Percentiles rank a stretch among this genome's conserved stretches.
phyloP scores from a whole-genome alignment of 352 stramenopile genomes.

The Globisporangium mamillatum region DNA sequence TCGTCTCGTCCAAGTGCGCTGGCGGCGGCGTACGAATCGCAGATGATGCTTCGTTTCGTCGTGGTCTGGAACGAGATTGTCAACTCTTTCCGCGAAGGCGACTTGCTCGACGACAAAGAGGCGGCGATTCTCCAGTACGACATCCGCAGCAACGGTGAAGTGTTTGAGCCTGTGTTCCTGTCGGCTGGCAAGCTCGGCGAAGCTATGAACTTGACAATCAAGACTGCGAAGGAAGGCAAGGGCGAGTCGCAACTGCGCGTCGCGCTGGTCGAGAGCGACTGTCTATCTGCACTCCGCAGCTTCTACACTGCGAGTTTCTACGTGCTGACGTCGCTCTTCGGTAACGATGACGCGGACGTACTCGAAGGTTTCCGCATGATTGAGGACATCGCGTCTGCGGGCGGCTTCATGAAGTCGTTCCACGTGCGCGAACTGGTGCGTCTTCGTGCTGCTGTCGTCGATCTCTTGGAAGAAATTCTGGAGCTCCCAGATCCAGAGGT shows the following conservation, averaged over 20 bases:
- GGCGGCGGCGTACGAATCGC: slow-evolving; percentile 62
- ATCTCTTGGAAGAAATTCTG: slow-evolving; percentile 77
- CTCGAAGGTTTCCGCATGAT: slow-evolving; percentile 75
- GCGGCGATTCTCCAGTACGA: slow-evolving; percentile 79
- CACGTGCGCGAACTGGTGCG: slow-evolving; percentile 63
- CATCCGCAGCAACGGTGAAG: slow-evolving; percentile 81
- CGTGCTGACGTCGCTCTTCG: slow-evolving; percentile 66
- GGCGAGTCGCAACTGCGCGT: slow-evolving; percentile 78
- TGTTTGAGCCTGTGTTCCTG: slow-evolving; percentile 85
- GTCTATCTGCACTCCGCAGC: slow-evolving; percentile 72
- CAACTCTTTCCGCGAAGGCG: slow-evolving; percentile 73
- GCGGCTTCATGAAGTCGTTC: slow-evolving; percentile 78
- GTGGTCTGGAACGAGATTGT: slow-evolving; percentile 85
- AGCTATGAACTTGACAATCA: slow-evolving; percentile 63
- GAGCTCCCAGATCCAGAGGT: slow-evolving; percentile 78
- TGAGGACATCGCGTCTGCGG: slow-evolving; percentile 62
- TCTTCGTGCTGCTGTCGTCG: slow-evolving; percentile 58
- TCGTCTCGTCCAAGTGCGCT: slow-evolving; percentile 42
- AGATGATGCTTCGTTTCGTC: slow-evolving; percentile 82
- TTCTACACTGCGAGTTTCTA: slow-evolving; percentile 84
- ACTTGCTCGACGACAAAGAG: slow-evolving; percentile 77
- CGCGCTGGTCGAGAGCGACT: slow-evolving; percentile 76
- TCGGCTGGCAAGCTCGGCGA: slow-evolving; percentile 83
- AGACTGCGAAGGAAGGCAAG: slow-evolving; percentile 74
- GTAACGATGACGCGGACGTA: slow-evolving; percentile 76